Base-by-base conservation (phyloP, 1,139 yeast species). In the Candida dubliniensis region DNA sequence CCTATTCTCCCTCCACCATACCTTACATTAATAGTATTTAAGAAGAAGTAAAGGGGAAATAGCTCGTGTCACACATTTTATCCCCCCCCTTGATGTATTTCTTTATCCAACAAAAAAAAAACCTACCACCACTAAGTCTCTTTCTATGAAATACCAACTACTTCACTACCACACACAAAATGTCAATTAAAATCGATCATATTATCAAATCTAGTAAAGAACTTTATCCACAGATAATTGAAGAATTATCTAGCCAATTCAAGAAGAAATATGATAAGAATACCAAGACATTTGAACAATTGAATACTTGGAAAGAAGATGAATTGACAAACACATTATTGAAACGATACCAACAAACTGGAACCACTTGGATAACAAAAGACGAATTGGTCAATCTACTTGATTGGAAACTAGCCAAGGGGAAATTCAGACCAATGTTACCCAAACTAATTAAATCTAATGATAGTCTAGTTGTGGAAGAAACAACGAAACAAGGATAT, bases 371-470 rank as follows among this genome's bases (percentile, higher is more conserved):
- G 64, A 44, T 76, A 9, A 63, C 64, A 10, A 65, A 66, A 44
- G 60, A 61, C 0, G 80, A 76, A 49, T 60, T 75, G 52, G 55
- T 55, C 3, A 56, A 67, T 29, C 50, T 76, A 29, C 65, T 76
- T 75, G 79, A 75, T 46, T 76, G 79, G 79, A 76, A 76, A 45
- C 62, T 76, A 36, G 71, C 76, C 24, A 69, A 69, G 47, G 81
- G 81, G 0, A 74, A 71, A 43, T 76, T 70, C 48, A 55, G 81
- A 24, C 76, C 79, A 2, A 63, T 66, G 2, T 59, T 76, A 8
- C 71, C 71, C n/a, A 71, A 70, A 44, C 56, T 74, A 18, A 72
- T 76, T 31, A 55, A 54, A 36, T 62, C 71, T 2, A 76, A 76
- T 49, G 58, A 58, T 3, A 58, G 49, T 0, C 57, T 54, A 0